Evolutionary conservation across 2,329 filamentous ascomycete genomes (phyloP), one percentile per base, ranked within the genome.

Genomic region (Podosphaera xanthii): DNA sequence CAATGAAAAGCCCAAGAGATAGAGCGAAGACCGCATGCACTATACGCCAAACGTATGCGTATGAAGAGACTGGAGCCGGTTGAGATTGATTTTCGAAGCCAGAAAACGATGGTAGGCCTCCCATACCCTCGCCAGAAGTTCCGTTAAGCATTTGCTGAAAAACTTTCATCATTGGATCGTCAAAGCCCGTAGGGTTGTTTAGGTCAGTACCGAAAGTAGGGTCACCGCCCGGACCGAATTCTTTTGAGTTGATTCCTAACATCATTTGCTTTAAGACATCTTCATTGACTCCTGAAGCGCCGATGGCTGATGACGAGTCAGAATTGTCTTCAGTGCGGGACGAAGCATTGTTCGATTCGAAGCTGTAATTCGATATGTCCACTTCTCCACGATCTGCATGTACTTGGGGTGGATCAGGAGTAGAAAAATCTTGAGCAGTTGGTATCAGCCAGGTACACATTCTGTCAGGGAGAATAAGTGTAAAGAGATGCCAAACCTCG

Each of bases 281-380:
- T 59, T 83, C 79, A n/a, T 74, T 74, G 53, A 78, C 67, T 50
- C 70, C 65, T 63, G 67, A 31, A 48, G 61, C 58, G 10, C 58
- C 52, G 2, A 53, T 33, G 1, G 60, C 54, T 14, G 60, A 60
- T 4, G 62, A 57, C 6, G 62, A 60, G 52, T 69, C 65, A 61
- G 71, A 68, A 58, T 67, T 61, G 46, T 67, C 60, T 2, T 64
- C 62, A 0, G 66, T 61, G 49, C 74, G 71, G 31, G 58, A 72
- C 71, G 73, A 5, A 5, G 36, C 5, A 6, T 5, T 72, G 8
- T 72, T 70, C 1, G 82, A 82, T 40, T 76, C 71, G 70, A 84
- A 86, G 70, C 77, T 83, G 71, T 86, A 84, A 63, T 83, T 63
- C 14, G 84, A 86, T 64, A 91, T 88, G 69, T 90, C 86, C 63